Evolutionary conservation across 805 yeast species (phyloP).

Genomic region (Wickerhamomyces strasburgensis): DNA sequence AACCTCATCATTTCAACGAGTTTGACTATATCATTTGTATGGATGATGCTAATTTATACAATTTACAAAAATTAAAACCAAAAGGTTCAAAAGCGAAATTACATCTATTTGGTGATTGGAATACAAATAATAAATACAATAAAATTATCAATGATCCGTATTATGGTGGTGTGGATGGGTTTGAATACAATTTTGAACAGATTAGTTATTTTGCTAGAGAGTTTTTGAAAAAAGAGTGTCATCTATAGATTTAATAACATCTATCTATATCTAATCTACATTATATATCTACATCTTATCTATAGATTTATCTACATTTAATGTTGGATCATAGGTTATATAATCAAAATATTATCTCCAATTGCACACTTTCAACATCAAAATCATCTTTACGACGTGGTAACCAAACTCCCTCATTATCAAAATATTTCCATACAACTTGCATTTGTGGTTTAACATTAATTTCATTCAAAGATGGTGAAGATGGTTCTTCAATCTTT

Average conservation of each 20-base stretch:
- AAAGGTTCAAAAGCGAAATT: constrained; percentile 42
- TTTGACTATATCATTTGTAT: constrained; percentile 70
- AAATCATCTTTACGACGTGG: constrained; percentile 57
- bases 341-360: constrained; percentile 14
- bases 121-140: constrained; percentile 43
- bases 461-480: constrained; percentile 17
- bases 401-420: constrained; percentile 67
- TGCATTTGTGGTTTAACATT: constrained; percentile 36
- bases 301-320: too few relatives aligned
- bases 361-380: constrained; percentile 29
- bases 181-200: constrained; percentile 74
- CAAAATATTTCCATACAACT: constrained; percentile 73
- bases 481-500: constrained; percentile 44
- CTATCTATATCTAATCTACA: too few relatives aligned
- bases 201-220: constrained; percentile 68
- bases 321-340: too few relatives aligned
- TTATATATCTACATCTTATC: not conserved
- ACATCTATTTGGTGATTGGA: constrained; percentile 78
- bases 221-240: constrained; percentile 52
- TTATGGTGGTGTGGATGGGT: constrained; percentile 83
- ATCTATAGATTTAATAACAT: constrained; percentile 4
- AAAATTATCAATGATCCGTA: constrained; percentile 84
- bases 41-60: constrained; percentile 56
- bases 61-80: constrained; percentile 51
- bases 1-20: constrained; percentile 41